Evolutionary conservation across 1,139 yeast genomes (phyloP).

Genomic region (Blastobotrys aristatus): DNA sequence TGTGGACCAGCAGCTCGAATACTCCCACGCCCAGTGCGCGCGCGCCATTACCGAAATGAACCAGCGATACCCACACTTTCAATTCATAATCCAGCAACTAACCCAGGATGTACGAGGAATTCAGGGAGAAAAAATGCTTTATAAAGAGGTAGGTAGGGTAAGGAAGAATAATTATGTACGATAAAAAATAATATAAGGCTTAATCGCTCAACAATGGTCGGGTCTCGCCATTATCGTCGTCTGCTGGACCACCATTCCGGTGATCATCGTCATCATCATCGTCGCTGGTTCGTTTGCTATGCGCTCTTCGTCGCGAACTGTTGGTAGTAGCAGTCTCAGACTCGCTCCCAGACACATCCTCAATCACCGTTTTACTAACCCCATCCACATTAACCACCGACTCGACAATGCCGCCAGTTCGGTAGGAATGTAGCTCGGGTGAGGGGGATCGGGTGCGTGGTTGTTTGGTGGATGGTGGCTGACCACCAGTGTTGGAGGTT

Average conservation of each 20-base stretch:
- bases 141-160: no score
- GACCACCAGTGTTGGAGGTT: neutral
- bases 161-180: no score
- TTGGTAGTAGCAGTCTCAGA: neutral
- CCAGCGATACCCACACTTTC: no score
- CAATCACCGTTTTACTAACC: slow-evolving; percentile 80
- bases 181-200: no score
- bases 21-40: no score
- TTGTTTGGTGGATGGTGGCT: neutral
- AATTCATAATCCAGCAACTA: no score
- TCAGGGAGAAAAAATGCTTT: no score
- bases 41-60: no score
- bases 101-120: no score
- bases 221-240: slow-evolving; percentile 6
- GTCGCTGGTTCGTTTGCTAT: neutral
- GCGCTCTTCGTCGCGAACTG: neutral
- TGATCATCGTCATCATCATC: slow-evolving; percentile 1
- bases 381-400: slow-evolving; percentile 82
- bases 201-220: slow-evolving; percentile 5
- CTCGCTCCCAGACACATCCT: slow-evolving; percentile 34
- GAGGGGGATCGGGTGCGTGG: slow-evolving; percentile 9
- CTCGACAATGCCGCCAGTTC: slow-evolving; percentile 72
- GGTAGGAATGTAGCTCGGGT: slow-evolving; percentile 29
- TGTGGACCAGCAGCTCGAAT: no score
- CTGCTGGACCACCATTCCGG: neutral